Evolutionary conservation across 1,284 basidiomycete genomes (phyloP).

Genomic region (Rhodotorula sp.): DNA sequence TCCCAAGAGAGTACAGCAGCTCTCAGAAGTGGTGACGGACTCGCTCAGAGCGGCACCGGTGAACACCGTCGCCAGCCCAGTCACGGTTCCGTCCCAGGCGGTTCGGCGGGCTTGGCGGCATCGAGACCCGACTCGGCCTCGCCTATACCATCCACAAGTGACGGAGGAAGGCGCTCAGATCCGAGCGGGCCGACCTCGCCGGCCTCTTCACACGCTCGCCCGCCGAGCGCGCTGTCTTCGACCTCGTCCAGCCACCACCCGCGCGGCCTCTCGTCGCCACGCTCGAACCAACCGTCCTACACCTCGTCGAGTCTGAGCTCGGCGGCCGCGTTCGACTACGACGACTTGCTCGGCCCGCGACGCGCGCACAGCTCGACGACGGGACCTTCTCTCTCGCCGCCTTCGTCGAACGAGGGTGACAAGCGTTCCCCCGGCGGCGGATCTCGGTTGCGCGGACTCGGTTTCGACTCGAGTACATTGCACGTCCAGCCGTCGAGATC

Average conservation of each 20-base stretch:
- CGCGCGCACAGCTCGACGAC: not conserved
- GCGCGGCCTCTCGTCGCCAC: conserved; percentile 1
- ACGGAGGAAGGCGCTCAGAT: not conserved
- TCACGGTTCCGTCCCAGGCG: not conserved
- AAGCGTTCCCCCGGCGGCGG: not conserved
- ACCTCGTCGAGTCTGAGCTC: conserved; percentile 5
- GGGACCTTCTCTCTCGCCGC: conserved; percentile 3
- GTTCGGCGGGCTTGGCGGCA: not conserved
- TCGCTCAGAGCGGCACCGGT: not conserved
- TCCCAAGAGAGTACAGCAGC: not conserved
- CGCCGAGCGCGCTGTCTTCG: conserved; percentile 19
- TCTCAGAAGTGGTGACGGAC: not conserved
- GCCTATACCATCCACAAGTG: not conserved
- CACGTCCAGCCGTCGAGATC: not conserved
- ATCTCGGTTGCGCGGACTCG: conserved; percentile 5
- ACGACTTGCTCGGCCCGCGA: conserved; percentile 26
- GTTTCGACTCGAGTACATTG: not conserved
- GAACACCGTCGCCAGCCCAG: not conserved
- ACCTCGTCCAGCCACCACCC: not conserved
- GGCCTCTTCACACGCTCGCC: conserved; percentile 1
- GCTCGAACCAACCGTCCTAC: not conserved
- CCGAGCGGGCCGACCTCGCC: conserved; percentile 5
- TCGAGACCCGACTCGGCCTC: not conserved
- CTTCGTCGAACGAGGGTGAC: conserved; percentile 15
- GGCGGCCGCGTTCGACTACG: conserved; percentile 20